phyloP scores from a whole-genome alignment of 176 grass and related monocot species.

The Secale cereale region DNA sequence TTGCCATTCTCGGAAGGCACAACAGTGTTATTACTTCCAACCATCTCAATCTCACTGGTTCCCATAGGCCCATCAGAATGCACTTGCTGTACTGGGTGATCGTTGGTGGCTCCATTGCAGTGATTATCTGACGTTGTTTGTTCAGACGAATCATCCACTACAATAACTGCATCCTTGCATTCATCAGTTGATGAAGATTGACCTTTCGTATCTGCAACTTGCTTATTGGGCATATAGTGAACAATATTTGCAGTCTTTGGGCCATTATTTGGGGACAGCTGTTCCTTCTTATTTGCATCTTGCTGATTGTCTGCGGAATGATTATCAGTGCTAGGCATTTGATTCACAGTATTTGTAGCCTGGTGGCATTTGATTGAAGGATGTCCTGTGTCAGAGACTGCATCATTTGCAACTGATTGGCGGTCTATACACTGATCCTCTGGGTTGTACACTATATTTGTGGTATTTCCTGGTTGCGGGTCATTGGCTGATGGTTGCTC shows the following conservation, averaged over 20 bases:
- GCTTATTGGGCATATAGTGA: neutral
- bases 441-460: neutral
- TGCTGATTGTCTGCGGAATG: neutral
- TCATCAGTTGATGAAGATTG: slow-evolving; percentile 5
- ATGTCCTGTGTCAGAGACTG: neutral
- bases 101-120: neutral
- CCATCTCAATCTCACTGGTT: neutral
- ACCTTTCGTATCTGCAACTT: neutral
- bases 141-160: neutral
- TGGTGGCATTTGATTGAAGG: neutral
- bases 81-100: neutral
- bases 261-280: neutral
- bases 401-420: neutral
- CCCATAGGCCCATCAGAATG: neutral
- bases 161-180: neutral
- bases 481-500: neutral
- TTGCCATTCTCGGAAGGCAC: neutral
- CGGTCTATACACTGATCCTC: slow-evolving; percentile 12
- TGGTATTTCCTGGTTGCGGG: neutral
- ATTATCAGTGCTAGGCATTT: neutral
- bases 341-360: neutral
- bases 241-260: neutral
- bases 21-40: neutral
- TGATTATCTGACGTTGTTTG: neutral
- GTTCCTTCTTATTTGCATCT: neutral